Evolutionary conservation across 139 green algal genomes (phyloP), one percentile per base, ranked within the genome.

Genomic region (Astrephomene gubernaculifera): DNA sequence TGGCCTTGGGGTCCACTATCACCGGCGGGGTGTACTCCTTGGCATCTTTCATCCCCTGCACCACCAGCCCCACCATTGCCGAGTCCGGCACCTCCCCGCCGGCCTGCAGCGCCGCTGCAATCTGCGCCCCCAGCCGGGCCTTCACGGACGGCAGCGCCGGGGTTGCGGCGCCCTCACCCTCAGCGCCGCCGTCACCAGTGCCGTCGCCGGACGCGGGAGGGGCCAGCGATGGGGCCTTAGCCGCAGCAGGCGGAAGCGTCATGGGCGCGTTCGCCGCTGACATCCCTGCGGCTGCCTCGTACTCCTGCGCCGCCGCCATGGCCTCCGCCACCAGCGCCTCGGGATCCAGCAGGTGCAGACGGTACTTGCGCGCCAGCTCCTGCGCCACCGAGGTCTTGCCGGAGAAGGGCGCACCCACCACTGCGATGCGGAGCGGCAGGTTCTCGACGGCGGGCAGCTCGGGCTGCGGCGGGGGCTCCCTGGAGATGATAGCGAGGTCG

Each of bases 331-430:
- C 71, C 4, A 93, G 82, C 54, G 73, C 60, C 83, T 93, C 81
- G 33, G 90, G 85, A 0, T 89, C 78, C 25, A 95, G 76, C 79
- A 93, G 35, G 44, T 43, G 39, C 52, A 94, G 85, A 60, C 87
- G 81, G 85, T 84, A 89, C 19, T 36, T n/a, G 29, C 87, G 76
- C 24, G 91, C 85, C 29, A 95, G 70, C 36, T 89, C 81, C 39
- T 89, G 86, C 0, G 93, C 93, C 60, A 92, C 72, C 6, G 65
- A 92, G 39, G 87, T 92, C 91, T 95, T 96, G 71, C 94, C 94
- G 22, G 86, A 65, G 85, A 95, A 94, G 24, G 92, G 91, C 64
- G 87, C 87, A 1, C 93, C 93, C 85, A 93, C 87, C 12, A 96
- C 82, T 8, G 89, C 89, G 35, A 95, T 45, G 64, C 89, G 87